Conservation (phyloP, 306 rosid genomes). For the Carpinus fangiana region DNA sequence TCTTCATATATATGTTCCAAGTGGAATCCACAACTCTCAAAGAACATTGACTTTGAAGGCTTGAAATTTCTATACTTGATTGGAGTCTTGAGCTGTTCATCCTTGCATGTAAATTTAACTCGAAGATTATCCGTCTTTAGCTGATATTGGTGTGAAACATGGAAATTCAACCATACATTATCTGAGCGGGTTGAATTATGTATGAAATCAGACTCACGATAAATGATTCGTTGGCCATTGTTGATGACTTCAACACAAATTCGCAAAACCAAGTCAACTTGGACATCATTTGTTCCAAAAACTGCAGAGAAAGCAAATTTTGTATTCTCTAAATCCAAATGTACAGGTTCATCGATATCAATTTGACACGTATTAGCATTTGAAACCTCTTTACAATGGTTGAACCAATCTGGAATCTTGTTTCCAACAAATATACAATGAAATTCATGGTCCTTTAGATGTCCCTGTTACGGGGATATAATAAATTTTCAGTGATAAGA, state of each 20-base stretch:
- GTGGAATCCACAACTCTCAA: neutral
- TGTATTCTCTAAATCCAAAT: neutral
- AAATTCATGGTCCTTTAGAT: neutral
- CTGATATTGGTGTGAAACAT: too few relatives aligned
- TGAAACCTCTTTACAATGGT: neutral
- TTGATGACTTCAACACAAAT: too few relatives aligned
- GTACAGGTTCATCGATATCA: neutral
- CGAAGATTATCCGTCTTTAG: neutral
- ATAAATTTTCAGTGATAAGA: neutral
- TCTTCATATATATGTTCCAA: neutral
- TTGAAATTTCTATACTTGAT: too few relatives aligned
- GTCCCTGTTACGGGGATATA: neutral
- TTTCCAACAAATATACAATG: neutral
- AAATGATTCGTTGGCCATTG: too few relatives aligned
- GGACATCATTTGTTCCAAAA: neutral
- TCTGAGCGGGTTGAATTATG: too few relatives aligned
- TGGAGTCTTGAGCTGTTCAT: too few relatives aligned
- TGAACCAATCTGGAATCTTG: neutral
- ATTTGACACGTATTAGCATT: neutral
- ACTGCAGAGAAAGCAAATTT: neutral
- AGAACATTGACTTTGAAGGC: neutral
- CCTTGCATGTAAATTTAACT: too few relatives aligned
- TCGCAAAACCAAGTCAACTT: too few relatives aligned
- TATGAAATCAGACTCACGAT: accelerated
- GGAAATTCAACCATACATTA: neutral